A percentile compares a stretch with the other conserved stretches of the same genome.
Evolutionary conservation across 2,329 filamentous ascomycete genomes (phyloP).

Genomic region (Aspergillus nomiae): DNA sequence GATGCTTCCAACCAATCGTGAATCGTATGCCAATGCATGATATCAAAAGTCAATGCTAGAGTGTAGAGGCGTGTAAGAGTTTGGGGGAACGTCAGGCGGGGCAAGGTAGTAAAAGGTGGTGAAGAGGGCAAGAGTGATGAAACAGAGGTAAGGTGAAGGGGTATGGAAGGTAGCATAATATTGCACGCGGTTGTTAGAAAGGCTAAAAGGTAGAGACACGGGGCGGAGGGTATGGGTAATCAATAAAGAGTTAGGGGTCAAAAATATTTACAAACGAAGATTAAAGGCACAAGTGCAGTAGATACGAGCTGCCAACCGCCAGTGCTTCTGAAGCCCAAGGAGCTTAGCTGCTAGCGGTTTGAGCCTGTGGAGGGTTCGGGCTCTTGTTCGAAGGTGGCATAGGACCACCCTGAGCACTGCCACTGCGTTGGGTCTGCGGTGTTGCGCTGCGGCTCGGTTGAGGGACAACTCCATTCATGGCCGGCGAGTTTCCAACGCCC

Average conservation of each 20-base stretch:
- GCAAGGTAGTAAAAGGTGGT: neutral
- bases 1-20: neutral
- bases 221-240: constrained; percentile 5
- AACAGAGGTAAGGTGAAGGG: neutral
- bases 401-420: constrained; percentile 43
- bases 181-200: neutral
- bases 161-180: constrained; percentile 2
- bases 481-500: constrained; percentile 44
- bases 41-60: neutral
- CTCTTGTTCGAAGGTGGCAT: constrained; percentile 43
- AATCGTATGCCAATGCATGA: constrained; percentile 2
- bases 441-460: constrained; percentile 49
- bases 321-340: neutral
- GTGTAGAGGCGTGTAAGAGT: neutral
- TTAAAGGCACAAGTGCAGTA: constrained; percentile 12
- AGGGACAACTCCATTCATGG: constrained; percentile 46
- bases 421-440: constrained; percentile 48
- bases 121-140: constrained; percentile 1
- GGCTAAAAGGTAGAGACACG: constrained; percentile 2
- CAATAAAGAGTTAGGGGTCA: constrained; percentile 19
- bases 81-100: neutral
- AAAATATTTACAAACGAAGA: constrained; percentile 38
- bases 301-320: neutral
- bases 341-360: constrained; percentile 40
- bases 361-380: constrained; percentile 44